phyloP scores from a whole-genome alignment of 768 basidiomycete genomes.

The Termitomyces sp. region DNA sequence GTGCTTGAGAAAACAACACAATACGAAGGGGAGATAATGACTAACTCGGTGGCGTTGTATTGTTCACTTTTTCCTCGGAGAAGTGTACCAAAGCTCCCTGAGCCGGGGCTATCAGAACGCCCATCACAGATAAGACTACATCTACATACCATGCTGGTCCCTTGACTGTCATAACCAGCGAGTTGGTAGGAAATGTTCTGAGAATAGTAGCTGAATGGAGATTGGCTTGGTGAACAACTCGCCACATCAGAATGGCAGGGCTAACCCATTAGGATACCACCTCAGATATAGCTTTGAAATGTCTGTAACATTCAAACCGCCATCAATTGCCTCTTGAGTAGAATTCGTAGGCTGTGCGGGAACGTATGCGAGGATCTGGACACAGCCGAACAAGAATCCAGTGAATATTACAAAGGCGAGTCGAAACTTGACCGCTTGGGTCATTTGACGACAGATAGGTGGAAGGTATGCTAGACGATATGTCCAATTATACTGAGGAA shows the following conservation, averaged over 20 bases:
- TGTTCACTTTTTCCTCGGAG: slow-evolving; percentile 50
- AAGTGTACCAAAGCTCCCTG: slow-evolving; percentile 86
- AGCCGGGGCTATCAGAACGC: background rate
- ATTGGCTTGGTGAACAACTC: slow-evolving; percentile 1
- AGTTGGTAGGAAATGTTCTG: slow-evolving; percentile 59
- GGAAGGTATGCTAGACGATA: background rate
- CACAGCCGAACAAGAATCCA: slow-evolving; percentile 12
- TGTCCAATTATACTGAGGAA: background rate
- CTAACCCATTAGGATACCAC: slow-evolving; percentile 54
- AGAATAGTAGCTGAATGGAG: slow-evolving; percentile 36
- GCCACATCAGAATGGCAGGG: slow-evolving; percentile 1
- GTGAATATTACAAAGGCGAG: slow-evolving; percentile 3
- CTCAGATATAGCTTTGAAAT: slow-evolving; percentile 52
- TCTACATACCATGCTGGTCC: slow-evolving; percentile 46
- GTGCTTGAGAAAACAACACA: background rate
- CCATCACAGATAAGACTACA: background rate
- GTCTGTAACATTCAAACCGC: slow-evolving; percentile 48
- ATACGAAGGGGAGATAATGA: background rate
- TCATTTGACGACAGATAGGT: background rate
- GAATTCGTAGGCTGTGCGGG: slow-evolving; percentile 72
- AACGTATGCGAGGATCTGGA: slow-evolving; percentile 43
- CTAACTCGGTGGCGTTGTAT: slow-evolving; percentile 45
- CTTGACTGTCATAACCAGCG: slow-evolving; percentile 41
- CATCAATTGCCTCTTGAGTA: slow-evolving; percentile 36
- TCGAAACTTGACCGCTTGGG: background rate